Evolutionary conservation across 257 asterid species (phyloP), one percentile per base, ranked within the genome.

Genomic region (Rhazya stricta): DNA sequence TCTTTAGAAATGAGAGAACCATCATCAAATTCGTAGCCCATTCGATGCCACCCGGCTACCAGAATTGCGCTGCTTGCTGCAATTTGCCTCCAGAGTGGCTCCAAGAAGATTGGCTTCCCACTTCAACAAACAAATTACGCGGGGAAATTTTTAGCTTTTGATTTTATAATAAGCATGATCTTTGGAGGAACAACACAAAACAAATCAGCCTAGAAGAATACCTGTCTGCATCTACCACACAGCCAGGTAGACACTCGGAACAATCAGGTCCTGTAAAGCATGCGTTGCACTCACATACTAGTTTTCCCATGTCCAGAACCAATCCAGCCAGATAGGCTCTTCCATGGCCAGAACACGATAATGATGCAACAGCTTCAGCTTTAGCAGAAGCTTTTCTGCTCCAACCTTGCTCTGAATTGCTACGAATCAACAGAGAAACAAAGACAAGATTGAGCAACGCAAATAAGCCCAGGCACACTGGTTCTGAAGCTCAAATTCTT

Each of bases 291-390:
- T 89, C 96, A 68, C 97, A 91, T 36, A 82, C 39, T 15, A 87
- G 88, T 21, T 66, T 74, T 2, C 82, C 85, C 41, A 79, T 80
- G 16, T 25, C 74, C 12, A 45, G 9, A 39, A 58, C 57, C 9
- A 72, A 11, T 46, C 92, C 92, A 77, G 83, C 88, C 67, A 82
- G 23, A 76, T 71, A 83, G 41, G 91, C 92, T 74, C 78, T 81
- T 68, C 97, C 97, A 81, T 90, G 88, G 19, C 87, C 91, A 2
- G 94, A 88, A 39, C 96, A 91, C 16, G 81, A 50, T 2, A 86
- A 37, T 13, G 79, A 66, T 0, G 94, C 94, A 21, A 81, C 85
- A 11, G 80, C 81, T 80, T 89, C 96, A 6, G 97, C 94, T 83
- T 88, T 86, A 19, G 63, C 84, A 5, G 94, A 89, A 18, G 94